Evolutionary conservation across 2,329 filamentous ascomycete species (phyloP), one percentile per base, ranked within the genome.

Genomic region (Phialophora chinensis): DNA sequence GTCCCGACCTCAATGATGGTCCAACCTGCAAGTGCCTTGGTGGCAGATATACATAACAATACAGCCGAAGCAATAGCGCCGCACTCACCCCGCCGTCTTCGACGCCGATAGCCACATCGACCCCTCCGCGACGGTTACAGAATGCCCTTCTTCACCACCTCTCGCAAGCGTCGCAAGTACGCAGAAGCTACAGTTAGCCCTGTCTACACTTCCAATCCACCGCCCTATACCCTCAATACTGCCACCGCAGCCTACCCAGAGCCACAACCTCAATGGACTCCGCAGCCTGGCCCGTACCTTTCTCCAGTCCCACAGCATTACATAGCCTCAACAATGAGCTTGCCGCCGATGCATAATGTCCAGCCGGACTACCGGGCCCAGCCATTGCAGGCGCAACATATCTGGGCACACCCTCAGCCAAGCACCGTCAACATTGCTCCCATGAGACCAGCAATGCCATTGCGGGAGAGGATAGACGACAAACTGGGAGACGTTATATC

Each of bases 401-500:
- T 57, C 31, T 66, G 63, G 61, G 59, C 63, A n/a, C 53, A 42
- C 23, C 44, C 63, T 8, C 29, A 60, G 12, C 6, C 62, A 5
- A 27, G 27, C 23, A 7, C n/a, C 56, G 38, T 57, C n/a, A 5
- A 42, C n/a, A 53, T 35, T 29, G 42, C 14, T 20, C 35, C 44
- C 17, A 25, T 53, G 6, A 52, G 44, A 60, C 17, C 60, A n/a
- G 35, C 29, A 33, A 38, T 60, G 17, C 58, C 52, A 25, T 50
- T 69, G 58, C 65, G 63, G 72, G 86, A 91, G 72, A 79, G 87
- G 62, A 85, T 92, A 55, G 85, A 83, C 14, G 81, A 81, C 3
- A 87, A 87, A 60, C 84, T 93, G 67, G 85, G 91, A 75, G 79
- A 86, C 53, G 83, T 92, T 64, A 87, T 93, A 75, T 91, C 90